Evolutionary conservation across 139 green algal genomes (phyloP), one percentile per base, ranked within the genome.

Genomic region (Medakamo hakoo): DNA sequence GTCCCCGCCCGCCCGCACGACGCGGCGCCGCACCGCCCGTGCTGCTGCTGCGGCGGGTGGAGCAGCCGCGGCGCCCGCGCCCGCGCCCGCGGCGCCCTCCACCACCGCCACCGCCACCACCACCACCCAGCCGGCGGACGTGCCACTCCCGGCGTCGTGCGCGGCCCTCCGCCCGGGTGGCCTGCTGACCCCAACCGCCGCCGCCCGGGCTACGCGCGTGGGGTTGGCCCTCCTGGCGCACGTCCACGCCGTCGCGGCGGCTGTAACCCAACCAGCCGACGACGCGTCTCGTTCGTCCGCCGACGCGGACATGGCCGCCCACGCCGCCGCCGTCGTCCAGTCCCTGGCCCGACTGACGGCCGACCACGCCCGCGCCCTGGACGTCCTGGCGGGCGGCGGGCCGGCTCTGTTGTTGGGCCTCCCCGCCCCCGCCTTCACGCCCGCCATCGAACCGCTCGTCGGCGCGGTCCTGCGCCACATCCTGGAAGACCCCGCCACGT

Each of bases 401-500:
- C 75, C 79, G 25, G 55, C 68, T 4, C 66, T 85, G 23, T 69
- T 98, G 60, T 78, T 98, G 55, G 67, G 71, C 1, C 67, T 96
- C 26, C 90, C 91, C 0, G 32, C 66, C 14, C 31, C 75, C 0
- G 80, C 74, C 64, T 64, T 83, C 28, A 57, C 72, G 23, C 76
- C 78, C 2, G 71, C 74, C 22, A 80, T 84, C 20, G 86, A 97
- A 72, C 63, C 74, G 1, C 62, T 79, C 48, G 78, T 90, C 23
- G 66, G 80, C 1, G 65, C 83, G 4, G 75, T 97, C 19, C 67
- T 97, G 52, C 77, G 86, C 1, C 82, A 97, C 66, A 68, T 96
- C 49, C 65, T 96, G 65, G 90, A 97, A 70, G 91, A 97, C 70
- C 78, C 80, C 1, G 64, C 67, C 30, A 94, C 88, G 9, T 78